Evolutionary conservation across 805 yeast genomes (phyloP), one percentile per base, ranked within the genome.

Genomic region (Pichia ethanolica): DNA sequence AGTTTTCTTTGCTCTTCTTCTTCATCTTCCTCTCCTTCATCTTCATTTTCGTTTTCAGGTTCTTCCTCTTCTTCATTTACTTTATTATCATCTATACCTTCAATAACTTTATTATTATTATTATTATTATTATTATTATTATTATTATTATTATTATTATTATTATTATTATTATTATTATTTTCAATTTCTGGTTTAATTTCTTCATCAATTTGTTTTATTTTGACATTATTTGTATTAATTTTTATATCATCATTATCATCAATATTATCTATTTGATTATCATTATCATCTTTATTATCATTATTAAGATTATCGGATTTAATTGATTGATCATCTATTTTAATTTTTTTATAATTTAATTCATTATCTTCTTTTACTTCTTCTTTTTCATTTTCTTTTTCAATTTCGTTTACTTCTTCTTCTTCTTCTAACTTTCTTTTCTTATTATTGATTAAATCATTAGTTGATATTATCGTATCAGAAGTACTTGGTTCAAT

Each of bases 351-450:
- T 20, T 20, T 20, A 20, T 3, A 20, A 20, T 3, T 20, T 20
- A 20, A 20, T 20, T 20, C 20, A 20, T 20, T 20, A 20, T 20
- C 32, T 7, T 30, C 32, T 30, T 30, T 30, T 30, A 7, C 32
- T 30, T 45, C 33, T 48, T 48, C 36, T 50, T 59, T 14, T 45
- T 56, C 28, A 7, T 49, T 43, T 34, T 30, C 30, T 27, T 42
- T 42, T 4, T 53, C 60, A 7, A 56, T 63, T 39, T 56, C 63
- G 11, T 65, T 69, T 30, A 64, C 65, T 41, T 56, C 59, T 20
- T 52, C 45, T 35, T 46, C 53, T 36, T 20, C 13, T 5, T 72
- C 72, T 51, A 47, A 68, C 8, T 62, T 72, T 48, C 72, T 59
- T 48, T 71, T 71, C 52, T 35, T 37, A 6, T 39, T 32, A 28